phyloP scores from a whole-genome alignment of 805 yeast species.

The Hanseniaspora clermontiae region DNA sequence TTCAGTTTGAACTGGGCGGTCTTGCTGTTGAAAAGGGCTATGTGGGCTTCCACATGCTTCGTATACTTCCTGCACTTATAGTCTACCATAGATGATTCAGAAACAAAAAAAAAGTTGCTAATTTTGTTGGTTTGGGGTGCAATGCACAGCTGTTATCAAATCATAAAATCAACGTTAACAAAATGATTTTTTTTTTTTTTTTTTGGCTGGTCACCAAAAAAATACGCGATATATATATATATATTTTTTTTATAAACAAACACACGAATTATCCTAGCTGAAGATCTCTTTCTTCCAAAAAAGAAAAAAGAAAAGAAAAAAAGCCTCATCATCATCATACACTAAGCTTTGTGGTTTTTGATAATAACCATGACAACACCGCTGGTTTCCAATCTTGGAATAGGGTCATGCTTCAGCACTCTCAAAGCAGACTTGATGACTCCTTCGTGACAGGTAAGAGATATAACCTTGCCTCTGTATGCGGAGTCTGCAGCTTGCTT shows the following conservation, averaged over 20 bases:
- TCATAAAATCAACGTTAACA: neutral
- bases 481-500: neutral
- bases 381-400: conserved; percentile 45
- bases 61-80: neutral
- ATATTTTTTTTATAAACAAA: too few species aligned
- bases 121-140: neutral
- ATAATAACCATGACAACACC: conserved; percentile 52
- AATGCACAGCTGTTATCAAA: neutral
- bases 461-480: conserved; percentile 26
- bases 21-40: neutral
- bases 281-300: too few species aligned
- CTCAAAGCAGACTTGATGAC: conserved; percentile 41
- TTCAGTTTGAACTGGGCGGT: neutral
- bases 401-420: conserved; percentile 42
- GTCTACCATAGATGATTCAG: too few species aligned
- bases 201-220: too few species aligned
- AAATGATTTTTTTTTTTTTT: too few species aligned
- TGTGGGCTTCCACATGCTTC: neutral
- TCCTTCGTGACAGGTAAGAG: conserved; percentile 50
- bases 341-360: conserved; percentile 16
- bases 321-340: too few species aligned
- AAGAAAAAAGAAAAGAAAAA: too few species aligned
- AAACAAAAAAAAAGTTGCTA: neutral
- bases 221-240: too few species aligned
- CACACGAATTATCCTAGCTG: too few species aligned